Conservation (phyloP, 2,329 filamentous ascomycete species). For the Penicillium sp. region DNA sequence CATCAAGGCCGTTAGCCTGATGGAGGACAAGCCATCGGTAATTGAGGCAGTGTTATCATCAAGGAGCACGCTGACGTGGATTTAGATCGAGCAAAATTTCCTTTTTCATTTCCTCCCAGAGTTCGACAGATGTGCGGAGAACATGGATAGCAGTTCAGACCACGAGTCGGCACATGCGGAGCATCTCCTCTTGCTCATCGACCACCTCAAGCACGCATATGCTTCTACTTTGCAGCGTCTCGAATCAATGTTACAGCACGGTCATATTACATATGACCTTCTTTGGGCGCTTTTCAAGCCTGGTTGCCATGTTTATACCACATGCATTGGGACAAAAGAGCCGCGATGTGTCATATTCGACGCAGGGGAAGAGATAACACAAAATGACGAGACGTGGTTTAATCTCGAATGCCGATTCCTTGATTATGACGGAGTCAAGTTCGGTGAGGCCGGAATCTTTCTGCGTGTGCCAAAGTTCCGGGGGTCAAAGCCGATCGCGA, state of each 20-base stretch:
- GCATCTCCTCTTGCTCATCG: constrained; percentile 28
- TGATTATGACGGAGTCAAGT: constrained; percentile 31
- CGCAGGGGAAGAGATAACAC: too few species aligned
- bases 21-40: constrained; percentile 34
- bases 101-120: constrained; percentile 28
- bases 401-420: too few species aligned
- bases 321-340: too few species aligned
- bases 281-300: too few species aligned
- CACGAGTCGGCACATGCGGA: constrained; percentile 2
- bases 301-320: too few species aligned
- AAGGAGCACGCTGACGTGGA: constrained; percentile 11
- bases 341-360: too few species aligned
- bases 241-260: constrained; percentile 26
- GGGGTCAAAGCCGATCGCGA: constrained; percentile 30
- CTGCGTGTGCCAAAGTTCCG: constrained; percentile 28
- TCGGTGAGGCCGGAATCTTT: constrained; percentile 26
- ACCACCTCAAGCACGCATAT: constrained; percentile 29
- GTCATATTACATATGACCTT: constrained; percentile 39
- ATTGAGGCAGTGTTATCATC: constrained; percentile 15
- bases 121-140: constrained; percentile 17
- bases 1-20: constrained; percentile 32
- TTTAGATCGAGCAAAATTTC: constrained; percentile 23
- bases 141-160: constrained; percentile 9
- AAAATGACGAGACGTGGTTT: too few species aligned
- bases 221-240: constrained; percentile 24